phyloP scores from a whole-genome alignment of 2,329 filamentous ascomycete genomes.

The Neonectria coccinea region DNA sequence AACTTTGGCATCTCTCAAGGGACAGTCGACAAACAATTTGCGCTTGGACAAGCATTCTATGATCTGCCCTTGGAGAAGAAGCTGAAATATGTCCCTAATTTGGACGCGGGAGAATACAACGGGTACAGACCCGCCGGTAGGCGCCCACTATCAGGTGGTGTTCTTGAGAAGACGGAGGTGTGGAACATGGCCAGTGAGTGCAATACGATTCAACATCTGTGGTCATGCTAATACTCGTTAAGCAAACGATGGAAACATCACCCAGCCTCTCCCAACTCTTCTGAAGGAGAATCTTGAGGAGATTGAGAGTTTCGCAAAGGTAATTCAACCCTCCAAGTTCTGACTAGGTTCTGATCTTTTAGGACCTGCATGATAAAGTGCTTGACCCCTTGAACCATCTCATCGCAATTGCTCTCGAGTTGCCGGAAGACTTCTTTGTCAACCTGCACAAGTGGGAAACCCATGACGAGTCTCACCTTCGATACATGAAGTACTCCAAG shows the following conservation, averaged over 20 bases:
- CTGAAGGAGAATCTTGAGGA: conserved; percentile 28
- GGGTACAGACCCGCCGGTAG: conserved; percentile 64
- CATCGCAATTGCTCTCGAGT: conserved; percentile 70
- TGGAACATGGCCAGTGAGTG: conserved; percentile 54
- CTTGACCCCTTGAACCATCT: conserved; percentile 68
- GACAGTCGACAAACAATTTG: conserved; percentile 69
- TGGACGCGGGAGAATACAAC: conserved; percentile 66
- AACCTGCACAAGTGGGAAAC: conserved; percentile 66
- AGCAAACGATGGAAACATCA: conserved; percentile 47
- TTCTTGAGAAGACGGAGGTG: conserved; percentile 55
- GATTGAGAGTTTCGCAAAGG: conserved; percentile 35
- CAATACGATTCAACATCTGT: background rate
- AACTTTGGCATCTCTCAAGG: conserved; percentile 71
- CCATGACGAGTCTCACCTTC: conserved; percentile 70
- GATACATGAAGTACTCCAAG: conserved; percentile 70
- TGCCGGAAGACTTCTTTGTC: conserved; percentile 68
- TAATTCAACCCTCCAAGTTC: background rate
- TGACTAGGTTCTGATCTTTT: background rate
- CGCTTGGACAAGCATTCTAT: conserved; percentile 67
- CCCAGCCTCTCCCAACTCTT: conserved; percentile 19
- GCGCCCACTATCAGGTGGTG: conserved; percentile 50
- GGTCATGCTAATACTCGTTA: background rate
- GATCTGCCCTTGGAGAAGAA: conserved; percentile 69
- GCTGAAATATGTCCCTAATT: conserved; percentile 63
- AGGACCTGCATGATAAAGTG: conserved; percentile 64